Evolutionary conservation across 169 alveolate genomes (phyloP).

Genomic region (Plasmodium gallinaceum): DNA sequence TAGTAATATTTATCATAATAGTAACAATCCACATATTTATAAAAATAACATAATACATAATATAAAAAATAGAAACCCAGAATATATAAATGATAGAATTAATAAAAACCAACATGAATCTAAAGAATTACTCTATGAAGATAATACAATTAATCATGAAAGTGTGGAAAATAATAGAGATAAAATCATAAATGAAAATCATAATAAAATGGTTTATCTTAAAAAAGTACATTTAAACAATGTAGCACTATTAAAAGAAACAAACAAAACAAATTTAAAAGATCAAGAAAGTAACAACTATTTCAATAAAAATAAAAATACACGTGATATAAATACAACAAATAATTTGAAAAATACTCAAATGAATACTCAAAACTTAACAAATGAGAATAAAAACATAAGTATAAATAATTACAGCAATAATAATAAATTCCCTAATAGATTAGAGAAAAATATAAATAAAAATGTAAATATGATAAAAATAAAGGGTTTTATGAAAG

Average conservation of each 20-base stretch:
- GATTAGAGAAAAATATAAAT: slow-evolving; percentile 5
- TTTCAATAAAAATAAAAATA: slow-evolving; percentile 8
- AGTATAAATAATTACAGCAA: slow-evolving; percentile 1
- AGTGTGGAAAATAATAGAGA: background rate
- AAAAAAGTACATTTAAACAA: slow-evolving; percentile 1
- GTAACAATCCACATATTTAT: slow-evolving; percentile 11
- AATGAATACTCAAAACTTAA: background rate
- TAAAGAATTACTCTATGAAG: background rate
- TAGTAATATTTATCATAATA: slow-evolving; percentile 29
- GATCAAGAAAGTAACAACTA: background rate
- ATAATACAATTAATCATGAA: background rate
- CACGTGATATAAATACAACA: background rate
- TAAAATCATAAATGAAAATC: slow-evolving; percentile 3
- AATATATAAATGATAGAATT: background rate
- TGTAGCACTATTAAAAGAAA: background rate
- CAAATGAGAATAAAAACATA: background rate
- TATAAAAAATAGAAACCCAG: background rate
- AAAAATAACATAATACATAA: slow-evolving; percentile 21
- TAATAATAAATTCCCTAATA: background rate
- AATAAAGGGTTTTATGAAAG: slow-evolving; percentile 72
- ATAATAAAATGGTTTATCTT: slow-evolving; percentile 6
- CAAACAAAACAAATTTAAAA: background rate
- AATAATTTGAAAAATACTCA: slow-evolving; percentile 7
- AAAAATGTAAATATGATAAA: slow-evolving; percentile 62
- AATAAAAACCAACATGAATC: background rate